Conservation (phyloP, 129 eudicot species). For the Ambrosia trifida region DNA sequence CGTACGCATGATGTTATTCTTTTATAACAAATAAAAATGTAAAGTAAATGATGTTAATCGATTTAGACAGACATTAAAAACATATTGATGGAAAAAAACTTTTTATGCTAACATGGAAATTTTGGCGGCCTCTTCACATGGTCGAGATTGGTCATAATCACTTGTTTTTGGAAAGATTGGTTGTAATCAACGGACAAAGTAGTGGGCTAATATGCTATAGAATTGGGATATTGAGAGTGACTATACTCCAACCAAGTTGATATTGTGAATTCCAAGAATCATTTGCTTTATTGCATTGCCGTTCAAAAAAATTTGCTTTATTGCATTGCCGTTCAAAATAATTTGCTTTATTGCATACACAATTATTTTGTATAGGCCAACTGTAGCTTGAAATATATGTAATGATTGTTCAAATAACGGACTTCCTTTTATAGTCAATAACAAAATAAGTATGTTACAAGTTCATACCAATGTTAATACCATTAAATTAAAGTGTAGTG, state of each 20-base stretch:
- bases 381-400: background rate
- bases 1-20: too few species aligned
- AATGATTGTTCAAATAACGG: too few species aligned
- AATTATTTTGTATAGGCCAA: background rate
- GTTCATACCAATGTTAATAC: too few species aligned
- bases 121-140: background rate
- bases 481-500: too few species aligned
- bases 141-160: background rate
- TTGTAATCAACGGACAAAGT: background rate
- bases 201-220: background rate
- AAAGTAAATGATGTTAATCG: background rate
- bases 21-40: too few species aligned
- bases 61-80: background rate
- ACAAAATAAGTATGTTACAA: background rate
- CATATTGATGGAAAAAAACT: too few species aligned
- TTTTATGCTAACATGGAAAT: too few species aligned
- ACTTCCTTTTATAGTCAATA: background rate
- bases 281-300: background rate
- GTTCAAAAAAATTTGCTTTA: background rate
- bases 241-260: constrained; percentile 1
- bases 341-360: constrained; percentile 1
- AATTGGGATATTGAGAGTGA: background rate
- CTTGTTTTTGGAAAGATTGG: constrained; percentile 2
- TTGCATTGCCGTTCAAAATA: too few species aligned
- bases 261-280: background rate